phyloP scores from a whole-genome alignment of 1,284 basidiomycete species.

The Cryptococcus sp. region DNA sequence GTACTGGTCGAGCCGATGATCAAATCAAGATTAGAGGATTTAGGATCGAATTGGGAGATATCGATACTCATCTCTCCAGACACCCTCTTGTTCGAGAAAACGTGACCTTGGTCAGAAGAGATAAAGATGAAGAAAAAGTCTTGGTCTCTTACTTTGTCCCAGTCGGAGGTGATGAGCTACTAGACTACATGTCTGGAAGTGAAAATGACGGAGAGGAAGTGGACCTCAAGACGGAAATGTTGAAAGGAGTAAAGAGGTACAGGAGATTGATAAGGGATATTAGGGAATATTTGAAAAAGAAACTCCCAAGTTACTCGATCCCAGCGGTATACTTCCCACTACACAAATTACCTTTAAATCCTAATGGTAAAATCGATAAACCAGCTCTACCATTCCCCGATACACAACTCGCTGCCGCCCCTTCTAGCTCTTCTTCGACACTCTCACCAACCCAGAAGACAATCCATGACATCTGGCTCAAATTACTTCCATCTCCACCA shows the following conservation, averaged over 20 bases:
- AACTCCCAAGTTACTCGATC: slow-evolving; percentile 88
- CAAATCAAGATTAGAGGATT: slow-evolving; percentile 99
- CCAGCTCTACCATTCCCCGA: slow-evolving; percentile 98
- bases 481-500: slow-evolving; percentile 76
- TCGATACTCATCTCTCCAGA: slow-evolving; percentile 92
- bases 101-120: slow-evolving; percentile 90
- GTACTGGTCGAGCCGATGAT: slow-evolving; percentile 95
- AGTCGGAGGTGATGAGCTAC: slow-evolving; percentile 62
- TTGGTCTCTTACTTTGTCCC: slow-evolving; percentile 99
- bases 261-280: slow-evolving; percentile 87
- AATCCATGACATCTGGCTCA: slow-evolving; percentile 77
- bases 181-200: slow-evolving; percentile 67
- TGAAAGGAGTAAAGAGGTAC: slow-evolving; percentile 74
- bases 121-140: slow-evolving; percentile 99
- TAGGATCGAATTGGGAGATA: slow-evolving; percentile 97
- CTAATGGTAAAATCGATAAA: slow-evolving; percentile 99
- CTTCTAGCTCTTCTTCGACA: slow-evolving; percentile 34
- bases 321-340: slow-evolving; percentile 94
- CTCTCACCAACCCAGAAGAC: slow-evolving; percentile 71
- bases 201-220: slow-evolving; percentile 52
- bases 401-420: slow-evolving; percentile 68
- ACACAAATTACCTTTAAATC: slow-evolving; percentile 93
- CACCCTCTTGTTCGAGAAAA: slow-evolving; percentile 94
- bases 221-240: slow-evolving; percentile 53
- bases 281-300: slow-evolving; percentile 93